Evolutionary conservation across 192 early-diverging fungal species (phyloP), one percentile per base, ranked within the genome.

Genomic region (Backusella circina): DNA sequence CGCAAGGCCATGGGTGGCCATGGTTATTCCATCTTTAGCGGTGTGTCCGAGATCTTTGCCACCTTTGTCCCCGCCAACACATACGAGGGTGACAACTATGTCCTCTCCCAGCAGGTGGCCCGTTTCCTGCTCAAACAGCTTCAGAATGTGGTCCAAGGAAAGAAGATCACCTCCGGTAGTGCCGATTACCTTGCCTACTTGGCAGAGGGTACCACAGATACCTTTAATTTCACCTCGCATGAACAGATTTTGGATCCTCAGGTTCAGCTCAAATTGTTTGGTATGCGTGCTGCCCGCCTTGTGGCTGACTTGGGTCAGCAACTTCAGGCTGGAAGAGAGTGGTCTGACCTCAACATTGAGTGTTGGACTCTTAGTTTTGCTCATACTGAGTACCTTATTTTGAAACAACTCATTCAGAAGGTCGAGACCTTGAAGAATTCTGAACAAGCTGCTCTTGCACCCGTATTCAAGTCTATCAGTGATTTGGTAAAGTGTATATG

Each of bases 1-100:
- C 84, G 91, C 7, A 91, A 90, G 35, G 83, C 88, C 12, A 88
- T 90, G 83, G 92, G 92, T 23, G 92, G 92, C 23, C 92, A 93
- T 39, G 92, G 92, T 0, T 93, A 88, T 76, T 90, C 90, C 33
- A 80, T 84, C 32, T 92, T 89, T 77, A 89, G 88, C 57, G 92
- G 92, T 1, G 84, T 94, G 8, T 82, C 85, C 31, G 87, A 91
- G 68, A 75, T 92, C 38, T 91, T 86, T 76, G 83, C 82, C 47
- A 87, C 85, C 65, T 81, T 85, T 68, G 87, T 89, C 23, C 89
- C 91, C 10, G 86, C 89, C 71, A 89, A 83, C 33, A 79, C 81
- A 5, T 78, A 79, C 66, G 92, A 94, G 79, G 92, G 92, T 57
- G 92, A 94, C 68, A 94, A 94, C 79, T 90, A 80, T 50, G 67